A percentile compares a stretch with the other conserved stretches of the same genome.
Conservation (phyloP, 257 asterid genomes). For the Capsicum chinense region DNA sequence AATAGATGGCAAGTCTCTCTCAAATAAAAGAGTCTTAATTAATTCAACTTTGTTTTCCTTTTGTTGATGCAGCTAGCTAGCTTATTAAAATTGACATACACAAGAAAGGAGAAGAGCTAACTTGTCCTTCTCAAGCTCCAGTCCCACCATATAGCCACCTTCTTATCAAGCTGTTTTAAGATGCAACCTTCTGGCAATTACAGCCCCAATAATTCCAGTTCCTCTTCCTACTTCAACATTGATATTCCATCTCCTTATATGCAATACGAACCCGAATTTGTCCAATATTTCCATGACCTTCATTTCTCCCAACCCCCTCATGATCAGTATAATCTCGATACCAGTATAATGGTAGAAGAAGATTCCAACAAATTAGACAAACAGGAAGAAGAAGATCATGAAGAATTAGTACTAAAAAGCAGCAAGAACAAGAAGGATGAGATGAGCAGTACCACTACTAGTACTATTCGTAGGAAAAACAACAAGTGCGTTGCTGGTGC, state of each 20-base stretch:
- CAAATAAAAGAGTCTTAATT: background rate
- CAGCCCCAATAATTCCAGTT: slow-evolving; percentile 30
- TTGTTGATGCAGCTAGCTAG: slow-evolving; percentile 29
- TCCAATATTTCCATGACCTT: slow-evolving; percentile 43
- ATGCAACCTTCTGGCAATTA: slow-evolving; percentile 46
- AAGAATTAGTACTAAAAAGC: background rate
- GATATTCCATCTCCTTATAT: slow-evolving; percentile 47
- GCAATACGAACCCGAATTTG: slow-evolving; percentile 44
- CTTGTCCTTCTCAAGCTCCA: slow-evolving; percentile 32
- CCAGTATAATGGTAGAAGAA: slow-evolving; percentile 8
- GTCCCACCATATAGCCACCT: background rate
- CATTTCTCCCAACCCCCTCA: slow-evolving; percentile 18
- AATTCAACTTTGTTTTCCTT: background rate
- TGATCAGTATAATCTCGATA: background rate
- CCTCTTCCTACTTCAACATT: slow-evolving; percentile 25
- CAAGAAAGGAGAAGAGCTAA: background rate
- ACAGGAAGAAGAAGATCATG: background rate
- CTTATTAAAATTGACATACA: slow-evolving; percentile 6
- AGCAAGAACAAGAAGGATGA: slow-evolving; percentile 17
- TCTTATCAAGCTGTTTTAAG: slow-evolving; percentile 5
- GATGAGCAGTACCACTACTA: background rate
- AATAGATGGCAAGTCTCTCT: slow-evolving; percentile 2
- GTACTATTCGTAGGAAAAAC: background rate
- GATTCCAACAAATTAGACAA: background rate
- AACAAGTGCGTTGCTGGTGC: slow-evolving; percentile 23